Evolutionary conservation across 148 eudicot genomes (phyloP).

Genomic region (Rhododendron kiyosumense): DNA sequence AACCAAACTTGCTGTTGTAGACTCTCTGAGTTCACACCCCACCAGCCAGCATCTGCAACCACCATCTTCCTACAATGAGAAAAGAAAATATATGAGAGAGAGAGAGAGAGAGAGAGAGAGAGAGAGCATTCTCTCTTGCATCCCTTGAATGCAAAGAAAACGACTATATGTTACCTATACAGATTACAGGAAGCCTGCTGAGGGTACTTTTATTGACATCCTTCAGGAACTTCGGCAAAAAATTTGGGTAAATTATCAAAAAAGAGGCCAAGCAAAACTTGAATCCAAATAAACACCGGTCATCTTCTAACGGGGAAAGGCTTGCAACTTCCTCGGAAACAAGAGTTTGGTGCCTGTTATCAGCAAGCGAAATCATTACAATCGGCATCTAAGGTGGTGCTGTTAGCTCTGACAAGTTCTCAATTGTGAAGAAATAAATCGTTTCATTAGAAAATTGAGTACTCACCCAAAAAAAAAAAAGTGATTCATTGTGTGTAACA

Average conservation of each 20-base stretch:
- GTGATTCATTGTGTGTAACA: neutral
- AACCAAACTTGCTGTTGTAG: neutral
- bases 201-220: neutral
- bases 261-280: constrained; percentile 8
- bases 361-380: neutral
- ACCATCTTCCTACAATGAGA: constrained; percentile 7
- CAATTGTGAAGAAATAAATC: neutral
- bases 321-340: constrained; percentile 44
- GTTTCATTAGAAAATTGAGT: neutral
- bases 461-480: neutral
- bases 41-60: constrained; percentile 8
- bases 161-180: neutral
- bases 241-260: neutral
- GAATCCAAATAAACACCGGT: constrained; percentile 3
- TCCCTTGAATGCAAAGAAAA: neutral
- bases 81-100: neutral
- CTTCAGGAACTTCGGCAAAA: neutral
- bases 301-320: constrained; percentile 27
- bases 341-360: constrained; percentile 45
- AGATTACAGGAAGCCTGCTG: constrained; percentile 4
- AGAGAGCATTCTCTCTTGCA: neutral
- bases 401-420: neutral
- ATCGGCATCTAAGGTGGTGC: neutral
- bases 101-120: neutral
- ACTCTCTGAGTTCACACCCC: neutral